Evolutionary conservation across 176 grass and related monocot species (phyloP), one percentile per base, ranked within the genome.

Genomic region (Urochloa ruziziensis): DNA sequence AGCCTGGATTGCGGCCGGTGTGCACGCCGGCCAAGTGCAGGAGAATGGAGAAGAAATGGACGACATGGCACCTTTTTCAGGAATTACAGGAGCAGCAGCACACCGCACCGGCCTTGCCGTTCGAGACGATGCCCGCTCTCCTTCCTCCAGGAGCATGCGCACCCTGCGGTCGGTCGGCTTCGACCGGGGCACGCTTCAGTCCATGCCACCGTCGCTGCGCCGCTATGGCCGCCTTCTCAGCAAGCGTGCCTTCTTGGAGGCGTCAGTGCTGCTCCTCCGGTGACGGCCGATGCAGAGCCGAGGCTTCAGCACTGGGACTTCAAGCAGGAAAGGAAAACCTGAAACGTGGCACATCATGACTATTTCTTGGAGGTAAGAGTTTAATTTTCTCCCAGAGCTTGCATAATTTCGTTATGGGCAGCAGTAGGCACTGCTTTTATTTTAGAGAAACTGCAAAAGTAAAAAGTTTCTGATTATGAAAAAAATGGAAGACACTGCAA

Each of bases 141-240:
- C 16, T 97, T 91, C 86, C 48, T 86, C 57, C 86, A 93, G 65
- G 94, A 93, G 39, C 88, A 43, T 60, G 80, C n/a, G n/a, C 62
- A 53, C n/a, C n/a, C 36, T 21, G 46, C 87, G 40, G 80, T 66
- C n/a, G n/a, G n/a, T n/a, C 51, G 73, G 73, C 84, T 86, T 97
- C 74, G 92, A 86, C 43, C 89, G 91, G 94, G 90, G 91, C 89
- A 88, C 91, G 91, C 91, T 97, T 94, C 94, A 97, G 94, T 97
- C 94, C 94, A 97, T 88, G 67, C 86, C 68, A 47, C 84, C 81
- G 73, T 79, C 54, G 75, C 63, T 27, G 46, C 68, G 81, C 34
- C 91, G 61, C 54, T 73, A 66, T 78, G 85, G 84, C 80, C 54
- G 24, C 63, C 86, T 24, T 23, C 83, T 17, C 77, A 86, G 66